Evolutionary conservation across 2,329 filamentous ascomycete species (phyloP).

Genomic region (Calonectria hawksworthii): DNA sequence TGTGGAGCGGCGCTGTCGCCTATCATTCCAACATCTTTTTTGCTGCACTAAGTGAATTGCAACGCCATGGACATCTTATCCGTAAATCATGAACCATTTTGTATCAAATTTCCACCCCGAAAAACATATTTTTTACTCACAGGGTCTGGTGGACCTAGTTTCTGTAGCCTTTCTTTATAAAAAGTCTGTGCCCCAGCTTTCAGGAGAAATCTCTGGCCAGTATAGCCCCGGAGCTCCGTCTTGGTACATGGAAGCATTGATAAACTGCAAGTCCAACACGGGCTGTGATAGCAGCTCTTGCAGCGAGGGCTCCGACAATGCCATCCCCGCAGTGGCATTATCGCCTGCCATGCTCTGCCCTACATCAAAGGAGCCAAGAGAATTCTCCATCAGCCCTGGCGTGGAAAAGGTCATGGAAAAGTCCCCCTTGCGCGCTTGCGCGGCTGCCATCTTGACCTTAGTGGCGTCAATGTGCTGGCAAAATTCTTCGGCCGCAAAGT

Average conservation of each 20-base stretch:
- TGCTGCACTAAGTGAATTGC: neutral
- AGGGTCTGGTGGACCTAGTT: neutral
- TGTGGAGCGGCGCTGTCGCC: too few species aligned
- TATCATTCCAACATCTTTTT: neutral
- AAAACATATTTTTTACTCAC: neutral
- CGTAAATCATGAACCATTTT: neutral
- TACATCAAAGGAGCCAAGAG: conserved; percentile 35
- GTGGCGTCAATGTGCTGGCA: conserved; percentile 56
- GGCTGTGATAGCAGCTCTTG: conserved; percentile 53
- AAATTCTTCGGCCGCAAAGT: conserved; percentile 58
- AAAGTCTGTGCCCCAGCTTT: conserved; percentile 39
- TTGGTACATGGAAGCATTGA: conserved; percentile 48
- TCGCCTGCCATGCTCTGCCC: conserved; percentile 20
- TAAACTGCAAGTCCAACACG: conserved; percentile 51
- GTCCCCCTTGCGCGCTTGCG: conserved; percentile 35
- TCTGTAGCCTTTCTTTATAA: neutral
- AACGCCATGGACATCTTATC: neutral
- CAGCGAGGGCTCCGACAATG: conserved; percentile 51
- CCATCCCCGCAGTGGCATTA: conserved; percentile 51
- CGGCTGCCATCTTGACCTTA: conserved; percentile 44
- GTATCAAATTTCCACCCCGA: neutral
- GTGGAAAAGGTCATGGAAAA: conserved; percentile 19
- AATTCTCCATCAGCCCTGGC: conserved; percentile 25
- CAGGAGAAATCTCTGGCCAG: conserved; percentile 45
- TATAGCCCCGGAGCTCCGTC: conserved; percentile 41